Conservation (phyloP, 345 rosid species). For the Populus tremula region DNA sequence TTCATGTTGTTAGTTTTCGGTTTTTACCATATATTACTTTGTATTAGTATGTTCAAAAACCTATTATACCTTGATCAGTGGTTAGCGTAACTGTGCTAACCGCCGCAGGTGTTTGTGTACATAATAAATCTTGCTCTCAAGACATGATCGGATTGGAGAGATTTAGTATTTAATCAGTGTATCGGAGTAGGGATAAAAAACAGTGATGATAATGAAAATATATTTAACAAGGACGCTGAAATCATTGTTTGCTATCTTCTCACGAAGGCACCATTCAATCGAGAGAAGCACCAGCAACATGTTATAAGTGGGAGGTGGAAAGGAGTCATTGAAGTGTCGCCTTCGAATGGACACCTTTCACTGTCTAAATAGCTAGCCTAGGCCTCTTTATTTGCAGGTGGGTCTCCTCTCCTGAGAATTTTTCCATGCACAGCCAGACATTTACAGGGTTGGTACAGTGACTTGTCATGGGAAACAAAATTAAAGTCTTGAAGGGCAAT, state of each 20-base stretch:
- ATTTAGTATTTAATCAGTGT: not conserved
- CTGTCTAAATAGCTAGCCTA: constrained; percentile 2
- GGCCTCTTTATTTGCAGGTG: not conserved
- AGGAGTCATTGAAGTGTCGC: constrained; percentile 16
- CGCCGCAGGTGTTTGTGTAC: not conserved
- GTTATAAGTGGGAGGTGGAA: not conserved
- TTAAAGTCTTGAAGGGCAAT: not conserved
- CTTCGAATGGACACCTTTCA: constrained; percentile 15
- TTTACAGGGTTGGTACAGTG: not conserved
- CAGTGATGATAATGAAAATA: no score
- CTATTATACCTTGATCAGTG: not conserved
- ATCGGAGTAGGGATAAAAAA: no score
- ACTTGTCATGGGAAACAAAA: not conserved
- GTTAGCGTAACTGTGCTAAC: not conserved
- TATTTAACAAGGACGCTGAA: not conserved
- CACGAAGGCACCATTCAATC: not conserved
- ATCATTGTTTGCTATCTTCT: not conserved
- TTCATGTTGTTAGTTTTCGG: not conserved
- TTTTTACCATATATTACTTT: not conserved
- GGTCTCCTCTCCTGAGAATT: not conserved
- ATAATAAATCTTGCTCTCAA: not conserved
- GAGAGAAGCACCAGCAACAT: constrained; percentile 3
- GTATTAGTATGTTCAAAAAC: not conserved
- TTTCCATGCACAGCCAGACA: not conserved
- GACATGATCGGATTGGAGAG: not conserved